Base-by-base conservation (phyloP, 2,329 filamentous ascomycete species). In the Cytospora chrysosperma region DNA sequence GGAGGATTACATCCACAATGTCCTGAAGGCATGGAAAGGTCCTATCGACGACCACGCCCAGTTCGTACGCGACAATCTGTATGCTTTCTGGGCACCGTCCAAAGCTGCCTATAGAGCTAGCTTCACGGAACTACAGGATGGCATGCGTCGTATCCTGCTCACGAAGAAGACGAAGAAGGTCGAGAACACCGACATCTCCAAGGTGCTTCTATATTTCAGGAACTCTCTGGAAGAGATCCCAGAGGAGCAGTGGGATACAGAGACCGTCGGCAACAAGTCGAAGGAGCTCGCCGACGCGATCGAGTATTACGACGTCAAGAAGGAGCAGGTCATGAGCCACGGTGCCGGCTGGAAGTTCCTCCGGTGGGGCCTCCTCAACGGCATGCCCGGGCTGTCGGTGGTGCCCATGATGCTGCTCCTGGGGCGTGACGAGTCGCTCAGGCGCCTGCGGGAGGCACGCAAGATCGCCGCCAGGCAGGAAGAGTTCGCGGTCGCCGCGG, bases 361-460 rank as follows among this genome's bases (percentile, higher is more conserved):
- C 24, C 69, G 74, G 1, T 74, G 74, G 72, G 73, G 69, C 8
- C 65, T 76, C n/a, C 32, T 73, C 2, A 71, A 66, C 6, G 62
- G 67, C 17, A 64, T 66, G 26, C 52, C 69, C 19, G 73, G 73
- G 0, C 66, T 70, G 13, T 66, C 71, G 6, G 60, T 75, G 1
- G 59, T 62, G 3, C 59, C 56, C 13, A 55, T 73, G 12, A 69
- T 76, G 65, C 63, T 67, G 24, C 66, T 74, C 3, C 58, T 76
- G 27, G 75, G 75, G 1, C 70, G 61, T 47, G 53, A 71, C 1
- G 73, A 76, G 67, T 68, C 71, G 1, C 26, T 72, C 26, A 24
- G 37, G 24, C 69, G 74, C 17, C 43, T 76, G 12, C 52, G 58
- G 15, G 10, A 15, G 3, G 64, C 64, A 26, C 61, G 64, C 19